Percentiles rank a stretch among this genome's conserved stretches.
Conservation (phyloP, 768 basidiomycete genomes). For the Suillus placidus region DNA sequence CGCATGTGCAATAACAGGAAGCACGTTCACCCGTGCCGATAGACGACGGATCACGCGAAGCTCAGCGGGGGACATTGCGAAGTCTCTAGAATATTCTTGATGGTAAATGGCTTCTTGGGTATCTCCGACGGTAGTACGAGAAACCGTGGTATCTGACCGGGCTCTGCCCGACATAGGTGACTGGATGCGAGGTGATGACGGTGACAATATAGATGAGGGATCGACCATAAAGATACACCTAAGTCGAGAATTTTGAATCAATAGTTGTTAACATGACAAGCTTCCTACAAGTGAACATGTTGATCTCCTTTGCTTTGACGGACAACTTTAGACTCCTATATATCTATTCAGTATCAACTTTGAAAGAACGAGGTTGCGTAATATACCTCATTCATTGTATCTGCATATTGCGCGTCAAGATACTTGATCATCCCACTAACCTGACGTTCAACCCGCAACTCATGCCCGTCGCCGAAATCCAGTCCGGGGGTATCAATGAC, state of each 20-base stretch:
- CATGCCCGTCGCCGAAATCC: conserved; percentile 72
- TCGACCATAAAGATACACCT: conserved; percentile 89
- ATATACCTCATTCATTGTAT: conserved; percentile 82
- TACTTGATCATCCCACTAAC: conserved; percentile 76
- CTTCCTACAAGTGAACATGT: conserved; percentile 81
- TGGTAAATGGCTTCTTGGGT: conserved; percentile 53
- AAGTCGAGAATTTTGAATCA: conserved; percentile 19
- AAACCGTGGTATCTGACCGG: conserved; percentile 69
- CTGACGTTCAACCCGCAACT: conserved; percentile 79
- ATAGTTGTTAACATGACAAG: background rate
- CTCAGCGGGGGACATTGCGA: conserved; percentile 77
- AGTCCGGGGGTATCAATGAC: conserved; percentile 88
- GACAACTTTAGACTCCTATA: conserved; percentile 85
- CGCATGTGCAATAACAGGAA: conserved; percentile 78
- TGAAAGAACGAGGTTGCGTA: background rate
- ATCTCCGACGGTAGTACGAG: conserved; percentile 54
- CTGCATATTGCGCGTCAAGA: conserved; percentile 78
- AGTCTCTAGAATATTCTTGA: conserved; percentile 48
- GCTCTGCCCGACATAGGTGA: conserved; percentile 54
- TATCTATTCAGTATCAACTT: conserved; percentile 3
- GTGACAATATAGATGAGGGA: conserved; percentile 67
- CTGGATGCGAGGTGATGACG: conserved; percentile 50
- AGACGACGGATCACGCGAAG: conserved; percentile 79
- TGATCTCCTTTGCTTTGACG: conserved; percentile 87
- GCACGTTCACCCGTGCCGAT: conserved; percentile 72